Evolutionary conservation across 129 eudicot species (phyloP), one percentile per base, ranked within the genome.

Genomic region (Escallonia herrerae): DNA sequence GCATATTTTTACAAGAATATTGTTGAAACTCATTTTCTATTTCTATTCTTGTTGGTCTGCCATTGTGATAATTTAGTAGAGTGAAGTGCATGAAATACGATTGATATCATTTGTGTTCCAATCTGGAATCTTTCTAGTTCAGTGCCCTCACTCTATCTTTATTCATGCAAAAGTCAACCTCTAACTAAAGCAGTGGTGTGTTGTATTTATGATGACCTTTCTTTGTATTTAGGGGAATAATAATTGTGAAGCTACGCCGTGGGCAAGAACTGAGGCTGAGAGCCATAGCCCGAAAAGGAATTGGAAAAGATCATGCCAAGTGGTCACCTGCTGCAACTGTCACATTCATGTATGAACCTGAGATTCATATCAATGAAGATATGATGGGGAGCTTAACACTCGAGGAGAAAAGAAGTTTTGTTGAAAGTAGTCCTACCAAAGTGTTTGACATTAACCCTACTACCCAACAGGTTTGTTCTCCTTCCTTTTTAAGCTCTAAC

Each of bases 281-380:
- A 75, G 98, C 98, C 62, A 93, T 93, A 56, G 99, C 96, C n/a
- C 72, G 99, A 46, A 94, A 94, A 75, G 99, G 99, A 40, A 94
- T 94, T 40, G 99, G 99, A 49, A 94, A 94, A 80, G 96, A 94
- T 82, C 96, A 94, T 72, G 99, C 96, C 7, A 94, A 94, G 40
- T 94, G 99, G 99, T 89, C 96, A 2, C 96, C 99, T 78, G 99
- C 99, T 48, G 96, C 99, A 62, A 94, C 99, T 40, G 99, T 94
- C 22, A 94, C 99, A 45, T 94, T 94, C 80, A 89, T 94, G 99
- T 89, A 89, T 76, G 99, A 94, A 65, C 99, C 99, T 43, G 90
- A 84, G 62, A 93, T 93, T 62, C 85, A 83, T 70, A 86, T 94
- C 65, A 94, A 94, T 58, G 93, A 94, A 72, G 99, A 86, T 67